These are phyloP conservation scores for Globisporangium irregulare DNA, from an alignment of 352 stramenopile species.

Conservation along the genomic window DNA sequence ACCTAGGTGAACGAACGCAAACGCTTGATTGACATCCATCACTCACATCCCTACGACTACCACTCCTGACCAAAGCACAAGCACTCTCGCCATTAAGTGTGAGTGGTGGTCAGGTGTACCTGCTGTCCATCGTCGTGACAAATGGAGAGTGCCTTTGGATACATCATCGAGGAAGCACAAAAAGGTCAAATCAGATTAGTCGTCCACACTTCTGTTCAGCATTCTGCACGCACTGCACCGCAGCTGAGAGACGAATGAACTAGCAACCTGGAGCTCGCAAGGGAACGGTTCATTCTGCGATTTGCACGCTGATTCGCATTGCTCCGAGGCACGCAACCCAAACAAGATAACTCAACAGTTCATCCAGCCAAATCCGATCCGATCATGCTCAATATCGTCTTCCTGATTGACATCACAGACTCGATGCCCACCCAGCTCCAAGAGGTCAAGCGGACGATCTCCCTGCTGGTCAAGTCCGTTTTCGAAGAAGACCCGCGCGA, in stretches of 20 bases:
- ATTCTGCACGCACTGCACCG: neutral
- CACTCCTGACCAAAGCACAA: neutral
- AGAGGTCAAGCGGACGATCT: slow-evolving; percentile 52
- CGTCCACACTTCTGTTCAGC: neutral
- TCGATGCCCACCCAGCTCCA: slow-evolving; percentile 57
- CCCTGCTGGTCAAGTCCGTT: slow-evolving; percentile 43
- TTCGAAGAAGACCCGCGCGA: slow-evolving; percentile 43
- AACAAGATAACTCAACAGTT: neutral
- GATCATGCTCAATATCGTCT: slow-evolving; percentile 60
- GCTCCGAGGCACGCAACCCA: neutral
- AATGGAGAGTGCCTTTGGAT: too few species aligned
- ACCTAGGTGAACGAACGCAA: neutral
- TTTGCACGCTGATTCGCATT: neutral
- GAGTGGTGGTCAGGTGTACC: too few species aligned
- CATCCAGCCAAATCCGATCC: neutral
- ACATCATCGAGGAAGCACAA: too few species aligned
- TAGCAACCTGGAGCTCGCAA: neutral
- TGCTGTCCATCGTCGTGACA: too few species aligned
- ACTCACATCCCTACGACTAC: neutral
- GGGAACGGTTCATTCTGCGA: neutral
- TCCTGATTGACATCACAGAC: slow-evolving; percentile 69
- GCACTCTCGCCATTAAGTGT: neutral
- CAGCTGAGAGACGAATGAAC: neutral
- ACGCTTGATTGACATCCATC: neutral
- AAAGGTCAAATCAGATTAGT: neutral